A percentile compares a stretch with the other conserved stretches of the same genome.
Evolutionary conservation across 305 asterid species (phyloP).

Genomic region (Rubia peregrina): DNA sequence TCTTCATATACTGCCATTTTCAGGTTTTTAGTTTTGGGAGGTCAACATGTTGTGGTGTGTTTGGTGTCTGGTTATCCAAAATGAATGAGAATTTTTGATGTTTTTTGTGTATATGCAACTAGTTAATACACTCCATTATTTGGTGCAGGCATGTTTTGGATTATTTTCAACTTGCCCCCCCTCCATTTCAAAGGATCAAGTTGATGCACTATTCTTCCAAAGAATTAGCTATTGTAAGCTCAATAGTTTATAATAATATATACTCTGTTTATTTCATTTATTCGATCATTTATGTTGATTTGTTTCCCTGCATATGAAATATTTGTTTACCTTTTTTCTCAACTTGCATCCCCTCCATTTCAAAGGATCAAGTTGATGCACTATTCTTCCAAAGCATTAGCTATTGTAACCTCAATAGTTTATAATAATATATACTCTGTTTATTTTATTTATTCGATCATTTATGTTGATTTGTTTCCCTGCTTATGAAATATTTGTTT

Average conservation of each 20-base stretch:
- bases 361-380: conserved; percentile 45
- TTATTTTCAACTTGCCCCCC: conserved; percentile 74
- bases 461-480: background rate
- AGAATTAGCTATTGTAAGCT: conserved; percentile 43
- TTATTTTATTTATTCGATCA: background rate
- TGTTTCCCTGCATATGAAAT: background rate
- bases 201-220: conserved; percentile 29
- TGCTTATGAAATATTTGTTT: background rate
- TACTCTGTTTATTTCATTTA: background rate
- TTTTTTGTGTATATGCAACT: background rate
- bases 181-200: conserved; percentile 72
- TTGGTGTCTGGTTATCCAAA: background rate
- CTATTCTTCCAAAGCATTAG: conserved; percentile 31
- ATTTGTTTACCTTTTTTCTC: too few relatives aligned
- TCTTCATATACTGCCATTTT: background rate
- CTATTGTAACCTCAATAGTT: conserved; percentile 35
- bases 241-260: background rate
- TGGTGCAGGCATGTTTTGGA: conserved; percentile 54
- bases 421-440: background rate
- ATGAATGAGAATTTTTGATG: background rate
- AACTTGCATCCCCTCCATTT: conserved; percentile 82
- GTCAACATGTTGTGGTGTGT: background rate
- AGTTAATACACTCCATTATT: conserved; percentile 14
- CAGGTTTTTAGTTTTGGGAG: conserved; percentile 3
- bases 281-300: background rate